Conservation (phyloP, 2,329 filamentous ascomycete genomes). For the Beauveria caledonica region DNA sequence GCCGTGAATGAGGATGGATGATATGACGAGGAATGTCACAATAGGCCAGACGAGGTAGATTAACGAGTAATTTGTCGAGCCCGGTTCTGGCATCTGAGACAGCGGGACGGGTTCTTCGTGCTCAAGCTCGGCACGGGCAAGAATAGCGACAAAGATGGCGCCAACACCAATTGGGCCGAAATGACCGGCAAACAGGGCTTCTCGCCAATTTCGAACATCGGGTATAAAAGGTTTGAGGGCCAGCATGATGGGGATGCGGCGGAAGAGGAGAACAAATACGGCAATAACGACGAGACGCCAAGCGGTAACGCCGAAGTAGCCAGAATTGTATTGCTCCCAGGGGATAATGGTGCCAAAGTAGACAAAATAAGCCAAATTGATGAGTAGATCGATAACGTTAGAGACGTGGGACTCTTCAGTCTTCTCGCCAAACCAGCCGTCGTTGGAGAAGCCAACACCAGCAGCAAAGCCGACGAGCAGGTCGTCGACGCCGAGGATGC, state of each 20-base stretch:
- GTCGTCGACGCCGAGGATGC: conserved; percentile 86
- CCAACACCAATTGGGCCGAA: conserved; percentile 97
- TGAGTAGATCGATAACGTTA: conserved; percentile 94
- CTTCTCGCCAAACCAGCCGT: conserved; percentile 97
- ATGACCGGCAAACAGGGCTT: conserved; percentile 92
- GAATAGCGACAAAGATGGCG: conserved; percentile 88
- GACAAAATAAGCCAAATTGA: conserved; percentile 97
- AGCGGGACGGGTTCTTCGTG: conserved; percentile 67
- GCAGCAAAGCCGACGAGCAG: conserved; percentile 89
- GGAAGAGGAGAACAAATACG: conserved; percentile 90
- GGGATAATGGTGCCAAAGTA: conserved; percentile 96
- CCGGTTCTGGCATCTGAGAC: conserved; percentile 46
- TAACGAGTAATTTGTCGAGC: conserved; percentile 54
- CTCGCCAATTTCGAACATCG: conserved; percentile 96
- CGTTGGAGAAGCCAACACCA: conserved; percentile 98
- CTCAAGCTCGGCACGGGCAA: conserved; percentile 88
- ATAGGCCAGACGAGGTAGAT: conserved; percentile 93
- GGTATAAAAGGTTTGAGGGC: conserved; percentile 85
- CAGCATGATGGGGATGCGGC: conserved; percentile 92
- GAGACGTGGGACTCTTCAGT: conserved; percentile 98
- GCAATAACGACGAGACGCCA: conserved; percentile 93
- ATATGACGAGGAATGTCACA: conserved; percentile 84
- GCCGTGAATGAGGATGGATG: conserved; percentile 90
- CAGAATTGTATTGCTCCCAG: conserved; percentile 82
- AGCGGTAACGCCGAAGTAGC: conserved; percentile 63